Percentiles rank a stretch among this genome's conserved stretches.
phyloP scores from a whole-genome alignment of 1,139 yeast genomes.

The Geotrichum histeridarum region DNA sequence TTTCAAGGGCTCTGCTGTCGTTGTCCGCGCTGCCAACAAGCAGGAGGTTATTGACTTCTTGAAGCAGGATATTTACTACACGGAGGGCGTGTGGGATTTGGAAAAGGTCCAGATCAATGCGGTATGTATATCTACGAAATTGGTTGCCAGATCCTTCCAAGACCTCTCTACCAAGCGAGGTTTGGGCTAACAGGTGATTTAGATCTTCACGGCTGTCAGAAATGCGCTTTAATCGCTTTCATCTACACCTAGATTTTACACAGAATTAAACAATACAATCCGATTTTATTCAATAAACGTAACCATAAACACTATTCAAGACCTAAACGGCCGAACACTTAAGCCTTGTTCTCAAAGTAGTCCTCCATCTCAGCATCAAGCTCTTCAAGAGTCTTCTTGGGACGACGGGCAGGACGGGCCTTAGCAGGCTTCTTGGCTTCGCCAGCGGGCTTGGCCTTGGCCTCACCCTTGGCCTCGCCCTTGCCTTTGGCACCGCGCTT shows the following conservation, averaged over 20 bases:
- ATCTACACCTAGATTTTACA: not conserved
- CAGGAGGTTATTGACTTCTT: constrained; percentile 62
- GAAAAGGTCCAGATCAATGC: constrained; percentile 59
- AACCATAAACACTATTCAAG: too few species aligned
- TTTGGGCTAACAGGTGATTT: not conserved
- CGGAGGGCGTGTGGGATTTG: constrained; percentile 71
- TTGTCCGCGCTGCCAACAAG: constrained; percentile 56
- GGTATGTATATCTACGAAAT: constrained; percentile 25
- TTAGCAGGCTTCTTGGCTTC: constrained; percentile 8
- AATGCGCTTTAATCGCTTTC: not conserved
- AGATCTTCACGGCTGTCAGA: not conserved
- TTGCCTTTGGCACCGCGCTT: constrained; percentile 17
- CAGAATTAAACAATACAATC: not conserved
- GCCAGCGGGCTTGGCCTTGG: constrained; percentile 30
- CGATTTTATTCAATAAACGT: too few species aligned
- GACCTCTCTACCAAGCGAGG: not conserved
- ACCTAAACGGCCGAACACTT: not conserved
- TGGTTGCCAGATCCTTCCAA: not conserved
- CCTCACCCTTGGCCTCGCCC: constrained; percentile 31
- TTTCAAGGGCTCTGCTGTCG: constrained; percentile 67
- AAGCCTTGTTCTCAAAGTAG: constrained; percentile 45
- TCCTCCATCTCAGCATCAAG: constrained; percentile 95
- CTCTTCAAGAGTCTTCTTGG: constrained; percentile 79
- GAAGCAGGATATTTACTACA: constrained; percentile 58
- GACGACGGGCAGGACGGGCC: constrained; percentile 40